Conservation (phyloP, 495 filamentous ascomycete species). For the Penicillium samsonianum region DNA sequence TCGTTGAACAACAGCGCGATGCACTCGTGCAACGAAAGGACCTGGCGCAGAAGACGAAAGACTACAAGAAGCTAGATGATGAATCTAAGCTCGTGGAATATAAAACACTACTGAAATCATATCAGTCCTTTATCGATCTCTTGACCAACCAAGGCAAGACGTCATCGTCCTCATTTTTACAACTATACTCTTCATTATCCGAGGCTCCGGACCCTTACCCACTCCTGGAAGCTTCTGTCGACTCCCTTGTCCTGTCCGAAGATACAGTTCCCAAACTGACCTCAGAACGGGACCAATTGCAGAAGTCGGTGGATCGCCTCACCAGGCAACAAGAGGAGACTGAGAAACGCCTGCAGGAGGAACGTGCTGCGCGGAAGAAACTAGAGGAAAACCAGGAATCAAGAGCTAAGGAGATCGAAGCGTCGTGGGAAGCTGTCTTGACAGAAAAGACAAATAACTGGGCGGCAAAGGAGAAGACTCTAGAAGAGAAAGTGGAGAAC, state of each 20-base stretch:
- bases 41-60: conserved; percentile 96
- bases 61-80: conserved; percentile 95
- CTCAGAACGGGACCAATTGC: conserved; percentile 81
- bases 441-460: conserved; percentile 95
- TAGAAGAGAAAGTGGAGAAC: conserved; percentile 91
- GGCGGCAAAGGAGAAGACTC: conserved; percentile 87
- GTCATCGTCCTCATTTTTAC: conserved; percentile 86
- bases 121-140: conserved; percentile 96
- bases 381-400: conserved; percentile 75
- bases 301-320: conserved; percentile 74
- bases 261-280: conserved; percentile 87
- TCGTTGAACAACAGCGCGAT: conserved; percentile 88
- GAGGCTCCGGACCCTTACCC: conserved; percentile 98
- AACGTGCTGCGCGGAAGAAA: conserved; percentile 67
- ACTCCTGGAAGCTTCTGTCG: conserved; percentile 91
- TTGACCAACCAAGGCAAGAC: conserved; percentile 92
- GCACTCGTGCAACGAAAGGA: conserved; percentile 93
- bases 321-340: conserved; percentile 90
- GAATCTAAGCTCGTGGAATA: conserved; percentile 81
- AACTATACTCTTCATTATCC: conserved; percentile 88
- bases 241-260: conserved; percentile 86
- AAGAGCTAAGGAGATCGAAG: conserved; percentile 82
- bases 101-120: conserved; percentile 90
- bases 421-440: conserved; percentile 88
- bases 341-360: conserved; percentile 71